A percentile compares a stretch with the other conserved stretches of the same genome.
phyloP scores from a whole-genome alignment of 192 early-diverging fungal genomes.

The Rhizophagus sp. region DNA sequence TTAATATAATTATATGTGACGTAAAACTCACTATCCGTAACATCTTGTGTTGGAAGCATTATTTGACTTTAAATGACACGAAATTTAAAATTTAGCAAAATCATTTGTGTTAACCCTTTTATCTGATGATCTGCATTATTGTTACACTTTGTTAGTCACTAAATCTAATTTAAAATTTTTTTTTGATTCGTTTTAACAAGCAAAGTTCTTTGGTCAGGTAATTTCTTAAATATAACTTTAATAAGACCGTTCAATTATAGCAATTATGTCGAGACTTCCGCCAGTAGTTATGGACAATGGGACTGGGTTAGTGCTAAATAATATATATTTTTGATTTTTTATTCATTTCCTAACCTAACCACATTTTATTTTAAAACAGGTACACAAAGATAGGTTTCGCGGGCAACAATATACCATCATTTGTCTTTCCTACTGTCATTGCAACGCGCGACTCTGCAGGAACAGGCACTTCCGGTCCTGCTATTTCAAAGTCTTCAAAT shows the following conservation, averaged over 20 bases:
- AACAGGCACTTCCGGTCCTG: slow-evolving; percentile 43
- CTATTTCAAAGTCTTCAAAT: slow-evolving; percentile 56
- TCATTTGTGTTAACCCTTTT: no score
- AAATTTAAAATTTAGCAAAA: no score
- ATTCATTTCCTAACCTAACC: no score
- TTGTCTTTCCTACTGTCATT: slow-evolving; percentile 95
- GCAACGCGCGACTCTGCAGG: slow-evolving; percentile 68
- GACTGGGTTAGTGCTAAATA: slow-evolving; percentile 72
- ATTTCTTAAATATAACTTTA: no score
- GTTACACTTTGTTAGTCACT: no score
- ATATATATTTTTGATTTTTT: no score
- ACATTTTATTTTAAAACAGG: slow-evolving; percentile 35
- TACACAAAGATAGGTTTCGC: slow-evolving; percentile 98
- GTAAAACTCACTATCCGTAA: background rate
- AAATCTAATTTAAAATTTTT: no score
- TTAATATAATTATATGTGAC: background rate
- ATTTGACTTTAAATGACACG: no score
- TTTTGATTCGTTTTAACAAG: no score
- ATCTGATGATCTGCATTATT: no score
- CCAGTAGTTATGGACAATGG: slow-evolving; percentile 98
- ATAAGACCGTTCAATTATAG: background rate
- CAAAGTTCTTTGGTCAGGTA: no score
- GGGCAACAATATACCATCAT: slow-evolving; percentile 95
- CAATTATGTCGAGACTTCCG: slow-evolving; percentile 56
- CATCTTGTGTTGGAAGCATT: no score